Conservation (phyloP, 2,329 filamentous ascomycete species). For the Colletotrichum sp. region DNA sequence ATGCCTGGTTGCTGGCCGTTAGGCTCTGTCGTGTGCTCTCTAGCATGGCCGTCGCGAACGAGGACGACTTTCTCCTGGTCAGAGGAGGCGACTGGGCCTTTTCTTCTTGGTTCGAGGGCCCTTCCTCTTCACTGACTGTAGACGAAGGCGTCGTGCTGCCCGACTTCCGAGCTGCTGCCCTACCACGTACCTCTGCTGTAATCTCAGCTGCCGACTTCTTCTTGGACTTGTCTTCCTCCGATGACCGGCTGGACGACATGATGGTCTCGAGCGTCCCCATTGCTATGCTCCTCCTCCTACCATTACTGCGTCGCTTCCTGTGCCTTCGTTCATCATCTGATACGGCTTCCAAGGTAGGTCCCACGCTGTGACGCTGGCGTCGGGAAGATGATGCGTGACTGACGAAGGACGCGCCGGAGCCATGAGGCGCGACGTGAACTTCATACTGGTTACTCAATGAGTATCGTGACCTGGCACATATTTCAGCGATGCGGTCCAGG, state of each 20-base stretch:
- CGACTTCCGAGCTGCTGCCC: slow-evolving; percentile 43
- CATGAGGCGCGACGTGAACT: slow-evolving; percentile 67
- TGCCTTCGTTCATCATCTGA: slow-evolving; percentile 60
- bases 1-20: slow-evolving; percentile 28
- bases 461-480: slow-evolving; percentile 69
- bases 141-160: slow-evolving; percentile 34
- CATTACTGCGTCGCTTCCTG: slow-evolving; percentile 44
- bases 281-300: slow-evolving; percentile 55
- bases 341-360: slow-evolving; percentile 63
- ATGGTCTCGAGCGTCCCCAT: slow-evolving; percentile 71
- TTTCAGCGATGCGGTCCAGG: slow-evolving; percentile 69
- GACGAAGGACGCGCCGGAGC: slow-evolving; percentile 57
- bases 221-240: slow-evolving; percentile 65
- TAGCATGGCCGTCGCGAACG: slow-evolving; percentile 46
- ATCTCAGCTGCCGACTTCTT: slow-evolving; percentile 65
- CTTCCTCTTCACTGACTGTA: slow-evolving; percentile 33
- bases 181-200: slow-evolving; percentile 58
- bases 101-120: slow-evolving; percentile 26
- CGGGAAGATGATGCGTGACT: slow-evolving; percentile 31
- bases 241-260: slow-evolving; percentile 69
- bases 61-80: slow-evolving; percentile 23
- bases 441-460: slow-evolving; percentile 72
- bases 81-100: slow-evolving; percentile 2
- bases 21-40: slow-evolving; percentile 37
- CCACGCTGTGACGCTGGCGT: slow-evolving; percentile 37